phyloP scores from a whole-genome alignment of 306 rosid genomes.

The Fragaria nilgerrensis region DNA sequence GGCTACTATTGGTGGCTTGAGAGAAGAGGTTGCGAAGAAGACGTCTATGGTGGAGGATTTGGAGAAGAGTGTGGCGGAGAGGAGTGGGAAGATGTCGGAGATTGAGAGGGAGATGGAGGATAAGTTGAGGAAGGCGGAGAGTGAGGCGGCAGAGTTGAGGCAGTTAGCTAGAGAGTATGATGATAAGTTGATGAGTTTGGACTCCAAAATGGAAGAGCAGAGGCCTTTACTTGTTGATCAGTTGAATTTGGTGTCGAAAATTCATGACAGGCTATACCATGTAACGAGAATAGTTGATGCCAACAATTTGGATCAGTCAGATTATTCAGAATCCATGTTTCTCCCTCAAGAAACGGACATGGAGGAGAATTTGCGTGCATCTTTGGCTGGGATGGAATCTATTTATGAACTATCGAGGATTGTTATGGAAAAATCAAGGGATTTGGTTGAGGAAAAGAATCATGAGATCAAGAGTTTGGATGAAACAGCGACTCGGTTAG shows the following conservation, averaged over 20 bases:
- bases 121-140: constrained; percentile 48
- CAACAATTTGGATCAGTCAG: constrained; percentile 59
- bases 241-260: constrained; percentile 67
- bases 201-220: constrained; percentile 50
- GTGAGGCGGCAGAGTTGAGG: constrained; percentile 59
- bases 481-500: constrained; percentile 60
- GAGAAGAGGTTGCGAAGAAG: constrained; percentile 74
- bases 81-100: constrained; percentile 56
- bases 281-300: constrained; percentile 58
- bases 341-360: constrained; percentile 82
- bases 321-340: constrained; percentile 65
- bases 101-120: constrained; percentile 47
- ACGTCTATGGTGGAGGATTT: constrained; percentile 48
- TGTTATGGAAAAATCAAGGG: constrained; percentile 63
- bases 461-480: constrained; percentile 59
- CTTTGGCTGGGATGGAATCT: constrained; percentile 94
- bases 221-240: constrained; percentile 80
- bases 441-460: constrained; percentile 62
- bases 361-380: constrained; percentile 84
- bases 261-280: constrained; percentile 68
- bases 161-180: constrained; percentile 58
- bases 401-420: constrained; percentile 57
- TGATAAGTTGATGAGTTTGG: constrained; percentile 56
- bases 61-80: constrained; percentile 56
- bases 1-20: constrained; percentile 71